Percentiles rank a stretch among this genome's conserved stretches.
Evolutionary conservation across 2,329 filamentous ascomycete genomes (phyloP).

Genomic region (Beauveria rudraprayagi): DNA sequence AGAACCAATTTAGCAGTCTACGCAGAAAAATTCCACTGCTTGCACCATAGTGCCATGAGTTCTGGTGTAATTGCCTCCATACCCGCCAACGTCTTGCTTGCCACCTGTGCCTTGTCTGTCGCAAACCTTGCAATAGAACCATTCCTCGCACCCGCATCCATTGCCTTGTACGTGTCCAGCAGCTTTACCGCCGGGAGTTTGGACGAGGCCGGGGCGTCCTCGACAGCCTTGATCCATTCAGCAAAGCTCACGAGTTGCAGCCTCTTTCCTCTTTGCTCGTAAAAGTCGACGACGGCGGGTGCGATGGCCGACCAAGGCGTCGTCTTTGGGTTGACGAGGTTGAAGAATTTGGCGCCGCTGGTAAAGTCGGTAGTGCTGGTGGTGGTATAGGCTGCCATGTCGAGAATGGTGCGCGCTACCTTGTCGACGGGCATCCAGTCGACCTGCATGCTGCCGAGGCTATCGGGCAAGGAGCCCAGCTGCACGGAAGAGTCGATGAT

Average conservation of each 20-base stretch:
- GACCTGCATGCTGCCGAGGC: constrained; percentile 37
- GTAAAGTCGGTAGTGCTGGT: constrained; percentile 19
- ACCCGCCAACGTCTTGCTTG: constrained; percentile 34
- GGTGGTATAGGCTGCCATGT: constrained; percentile 31
- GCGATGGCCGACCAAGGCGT: constrained; percentile 34
- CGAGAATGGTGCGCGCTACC: constrained; percentile 38
- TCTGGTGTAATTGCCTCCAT: constrained; percentile 33
- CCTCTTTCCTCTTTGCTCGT: constrained; percentile 29
- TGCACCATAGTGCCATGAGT: constrained; percentile 40
- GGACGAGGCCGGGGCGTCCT: constrained; percentile 27
- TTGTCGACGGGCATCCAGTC: constrained; percentile 49
- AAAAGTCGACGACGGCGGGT: constrained; percentile 31
- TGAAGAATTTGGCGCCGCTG: constrained; percentile 35
- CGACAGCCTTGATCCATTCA: constrained; percentile 39
- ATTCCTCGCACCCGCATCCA: constrained; percentile 19
- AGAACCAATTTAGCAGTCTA: too few relatives aligned
- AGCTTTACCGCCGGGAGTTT: constrained; percentile 45
- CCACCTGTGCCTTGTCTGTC: constrained; percentile 29
- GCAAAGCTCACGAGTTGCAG: constrained; percentile 31
- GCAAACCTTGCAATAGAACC: constrained; percentile 27
- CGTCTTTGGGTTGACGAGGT: constrained; percentile 38
- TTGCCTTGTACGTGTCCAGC: constrained; percentile 37
- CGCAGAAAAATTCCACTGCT: constrained; percentile 31
- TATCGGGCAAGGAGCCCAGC: constrained; percentile 37
- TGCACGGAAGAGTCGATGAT: constrained; percentile 40